phyloP scores from a whole-genome alignment of 345 rosid genomes.

The Crucihimalaya himalaica region DNA sequence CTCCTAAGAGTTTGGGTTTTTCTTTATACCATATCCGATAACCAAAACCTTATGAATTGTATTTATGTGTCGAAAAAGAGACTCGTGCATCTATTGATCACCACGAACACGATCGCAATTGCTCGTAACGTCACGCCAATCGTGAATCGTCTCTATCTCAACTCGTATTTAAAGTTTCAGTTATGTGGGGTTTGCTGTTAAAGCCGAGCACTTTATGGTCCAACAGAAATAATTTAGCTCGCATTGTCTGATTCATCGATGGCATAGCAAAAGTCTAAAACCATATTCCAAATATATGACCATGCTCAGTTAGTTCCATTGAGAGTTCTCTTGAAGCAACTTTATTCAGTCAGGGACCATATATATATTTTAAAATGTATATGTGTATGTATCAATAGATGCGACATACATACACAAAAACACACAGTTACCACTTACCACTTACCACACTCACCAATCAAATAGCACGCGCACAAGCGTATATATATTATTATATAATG shows the following conservation, averaged over 20 bases:
- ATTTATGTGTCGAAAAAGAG: too few relatives aligned
- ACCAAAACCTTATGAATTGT: too few relatives aligned
- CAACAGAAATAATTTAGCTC: slow-evolving; percentile 27
- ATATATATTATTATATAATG: not conserved
- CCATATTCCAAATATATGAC: not conserved
- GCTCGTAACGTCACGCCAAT: not conserved
- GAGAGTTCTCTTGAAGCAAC: slow-evolving; percentile 30
- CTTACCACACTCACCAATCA: slow-evolving; percentile 5
- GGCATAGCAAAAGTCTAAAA: slow-evolving; percentile 24
- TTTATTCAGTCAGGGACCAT: slow-evolving; percentile 9
- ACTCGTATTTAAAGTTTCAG: not conserved
- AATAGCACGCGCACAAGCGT: slow-evolving; percentile 28
- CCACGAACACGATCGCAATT: not conserved
- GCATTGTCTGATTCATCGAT: slow-evolving; percentile 30
- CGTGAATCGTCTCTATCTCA: not conserved
- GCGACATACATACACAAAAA: not conserved
- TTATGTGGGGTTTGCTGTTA: slow-evolving; percentile 19
- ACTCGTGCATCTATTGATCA: not conserved
- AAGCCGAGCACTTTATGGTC: slow-evolving; percentile 23
- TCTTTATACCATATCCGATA: not conserved
- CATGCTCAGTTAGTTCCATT: slow-evolving; percentile 20
- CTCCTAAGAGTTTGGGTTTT: not conserved
- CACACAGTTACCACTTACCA: slow-evolving; percentile 8
- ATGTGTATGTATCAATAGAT: not conserved
- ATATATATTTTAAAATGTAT: not conserved